Conservation (phyloP, 1,284 basidiomycete species). For the Waitea zeae region DNA sequence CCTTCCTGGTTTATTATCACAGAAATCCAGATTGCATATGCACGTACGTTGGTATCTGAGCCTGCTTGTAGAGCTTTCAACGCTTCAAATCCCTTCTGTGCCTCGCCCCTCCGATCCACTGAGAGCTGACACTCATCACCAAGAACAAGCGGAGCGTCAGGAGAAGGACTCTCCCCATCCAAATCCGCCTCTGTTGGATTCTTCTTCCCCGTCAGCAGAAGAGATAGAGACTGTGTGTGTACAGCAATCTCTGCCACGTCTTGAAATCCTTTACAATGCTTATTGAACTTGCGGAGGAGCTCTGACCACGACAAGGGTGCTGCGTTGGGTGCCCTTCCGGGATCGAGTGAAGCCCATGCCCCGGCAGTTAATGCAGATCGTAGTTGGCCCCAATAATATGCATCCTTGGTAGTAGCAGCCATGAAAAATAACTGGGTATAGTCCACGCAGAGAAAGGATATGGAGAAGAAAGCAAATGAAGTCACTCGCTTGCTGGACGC, state of each 20-base stretch:
- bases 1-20: too few species aligned
- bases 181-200: conserved; percentile 24
- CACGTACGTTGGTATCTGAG: too few species aligned
- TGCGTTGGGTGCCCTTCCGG: conserved; percentile 48
- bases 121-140: conserved; percentile 37
- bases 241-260: conserved; percentile 51
- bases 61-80: conserved; percentile 30
- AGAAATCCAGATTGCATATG: too few species aligned
- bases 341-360: conserved; percentile 39
- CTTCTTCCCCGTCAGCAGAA: conserved; percentile 30
- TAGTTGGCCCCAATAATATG: conserved; percentile 60
- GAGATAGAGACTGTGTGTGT: conserved; percentile 44
- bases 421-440: too few species aligned
- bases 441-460: too few species aligned
- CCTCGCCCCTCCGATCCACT: conserved; percentile 37
- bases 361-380: conserved; percentile 49
- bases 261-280: conserved; percentile 49
- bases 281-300: conserved; percentile 76
- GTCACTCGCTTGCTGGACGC: neutral
- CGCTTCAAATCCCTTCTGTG: conserved; percentile 25
- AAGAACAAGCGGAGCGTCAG: conserved; percentile 16
- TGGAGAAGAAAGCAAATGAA: too few species aligned
- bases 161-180: conserved; percentile 16
- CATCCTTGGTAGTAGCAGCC: conserved; percentile 26
- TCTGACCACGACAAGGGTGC: conserved; percentile 55